Evolutionary conservation across 305 asterid species (phyloP).

Genomic region (Solanum hybrid): DNA sequence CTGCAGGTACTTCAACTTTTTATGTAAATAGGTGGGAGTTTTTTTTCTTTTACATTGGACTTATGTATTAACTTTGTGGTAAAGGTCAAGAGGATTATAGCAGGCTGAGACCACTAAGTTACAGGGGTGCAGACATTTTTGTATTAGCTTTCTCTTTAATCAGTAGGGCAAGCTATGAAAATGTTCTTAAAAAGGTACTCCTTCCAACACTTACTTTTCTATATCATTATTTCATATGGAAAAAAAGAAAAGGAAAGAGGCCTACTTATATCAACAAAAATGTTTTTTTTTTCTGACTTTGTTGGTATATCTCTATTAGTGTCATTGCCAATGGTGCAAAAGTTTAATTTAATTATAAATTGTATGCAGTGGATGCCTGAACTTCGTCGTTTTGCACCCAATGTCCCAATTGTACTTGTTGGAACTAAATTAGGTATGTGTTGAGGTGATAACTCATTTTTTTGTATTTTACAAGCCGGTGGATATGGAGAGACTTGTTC

Average conservation of each 20-base stretch:
- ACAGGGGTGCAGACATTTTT: slow-evolving; percentile 92
- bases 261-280: background rate
- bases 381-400: slow-evolving; percentile 68
- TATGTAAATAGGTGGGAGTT: background rate
- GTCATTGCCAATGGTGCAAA: background rate
- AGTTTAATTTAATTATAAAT: background rate
- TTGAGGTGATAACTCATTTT: background rate
- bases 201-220: background rate
- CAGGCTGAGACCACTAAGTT: slow-evolving; percentile 91
- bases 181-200: slow-evolving; percentile 86
- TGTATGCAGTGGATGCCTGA: slow-evolving; percentile 89
- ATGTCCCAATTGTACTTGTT: slow-evolving; percentile 72
- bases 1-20: slow-evolving; percentile 51
- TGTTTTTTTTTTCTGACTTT: background rate
- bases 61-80: background rate
- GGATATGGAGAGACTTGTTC: background rate
- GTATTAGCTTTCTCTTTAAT: slow-evolving; percentile 85
- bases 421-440: slow-evolving; percentile 85
- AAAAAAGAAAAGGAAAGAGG: background rate
- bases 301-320: background rate
- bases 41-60: background rate
- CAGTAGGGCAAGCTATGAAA: slow-evolving; percentile 92
- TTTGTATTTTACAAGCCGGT: background rate
- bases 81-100: slow-evolving; percentile 93
- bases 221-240: background rate